Base-by-base conservation (phyloP, 1,284 basidiomycete genomes). In the Volvariella surrecta region DNA sequence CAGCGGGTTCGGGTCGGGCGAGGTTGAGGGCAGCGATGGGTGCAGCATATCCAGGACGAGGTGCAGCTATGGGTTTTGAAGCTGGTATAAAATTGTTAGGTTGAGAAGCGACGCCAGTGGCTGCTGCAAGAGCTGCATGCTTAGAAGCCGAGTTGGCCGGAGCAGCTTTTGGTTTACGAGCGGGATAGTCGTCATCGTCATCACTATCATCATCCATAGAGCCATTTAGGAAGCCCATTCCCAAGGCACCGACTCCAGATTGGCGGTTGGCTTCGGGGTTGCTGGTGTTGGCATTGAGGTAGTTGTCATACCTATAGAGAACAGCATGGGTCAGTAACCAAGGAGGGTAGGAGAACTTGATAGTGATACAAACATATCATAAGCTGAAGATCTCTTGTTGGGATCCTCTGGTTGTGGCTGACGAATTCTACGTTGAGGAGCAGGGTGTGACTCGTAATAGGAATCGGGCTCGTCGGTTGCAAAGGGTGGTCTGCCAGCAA, bases 21-120 rank as follows among this genome's bases (percentile, higher is more conserved):
- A 3, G 69, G 65, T 21, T 67, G 34, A 84, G 71, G 1, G 74
- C 78, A 18, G 79, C 66, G 31, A 84, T 71, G 30, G 78, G 77
- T 1, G 80, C 74, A 21, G 79, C 75, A 54, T 87, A 86, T 7
- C 84, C 83, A 3, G 84, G 82, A 32, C 71, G 71, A 22, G 83
- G 82, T 3, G 81, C 76, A 8, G 77, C 82, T 48, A 85, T 74
- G 3, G 70, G 68, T 22, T 74, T 66, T 38, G 40, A 48, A 40
- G 50, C 45, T 48, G 53, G 47, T 38, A 48, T 31, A 40, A 42
- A 11, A 52, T 52, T 38, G 53, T 28, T 51, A 1, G 45, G 44
- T 19, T 43, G 48, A 10, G 46, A 31, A 16, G 39, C 58, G 54
- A 41, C 49, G 54, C 48, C 49, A 24, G 61, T 60, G 2, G 65